Evolutionary conservation across 352 stramenopile species (phyloP), one percentile per base, ranked within the genome.

Genomic region (Phytophthora pseudosyringae): DNA sequence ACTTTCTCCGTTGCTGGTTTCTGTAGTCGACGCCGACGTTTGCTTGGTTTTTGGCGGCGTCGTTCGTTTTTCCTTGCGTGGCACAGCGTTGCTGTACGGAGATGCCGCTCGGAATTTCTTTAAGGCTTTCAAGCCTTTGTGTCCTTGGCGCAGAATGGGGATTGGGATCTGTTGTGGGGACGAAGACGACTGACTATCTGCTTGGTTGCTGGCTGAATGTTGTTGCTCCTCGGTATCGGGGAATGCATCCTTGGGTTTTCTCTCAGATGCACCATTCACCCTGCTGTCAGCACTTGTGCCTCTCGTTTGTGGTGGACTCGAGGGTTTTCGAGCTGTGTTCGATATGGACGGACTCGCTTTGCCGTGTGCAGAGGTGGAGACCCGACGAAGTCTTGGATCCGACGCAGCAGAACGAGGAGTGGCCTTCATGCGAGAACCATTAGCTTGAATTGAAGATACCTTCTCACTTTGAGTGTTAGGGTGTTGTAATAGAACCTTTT

Each of bases 91-190:
- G 38, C 76, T 85, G 70, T 90, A 90, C 11, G 81, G 81, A 39
- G 81, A 90, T 35, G 64, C 50, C 1, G 75, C 74, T 33, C 84
- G 79, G 21, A 90, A 76, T 36, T 86, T 83, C 57, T 88, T 89
- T 40, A 90, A 75, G 1, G 73, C 75, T 35, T 83, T 87, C 54
- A 90, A 67, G 41, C 77, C 81, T 52, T 90, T 90, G 44, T 85
- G 76, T 40, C 81, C 80, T 58, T 89, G 81, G 8, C 75, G 79
- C 40, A 90, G 55, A 48, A 90, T 88, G 3, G 79, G 78, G 8
- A 76, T 64, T 58, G 43, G 25, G 16, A 43, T 18, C 40, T 64
- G 54, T 43, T 40, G 21, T 39, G 28, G 33, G 13, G 15, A n/a
- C 50, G 16, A 33, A 41, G 51, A 25, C 28, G 45, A 33, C 1